Percentiles rank a stretch among this genome's conserved stretches.
These are phyloP conservation scores for Fusarium zealandicum DNA, from an alignment of 2,329 filamentous ascomycete genomes.

Conservation along the genomic window DNA sequence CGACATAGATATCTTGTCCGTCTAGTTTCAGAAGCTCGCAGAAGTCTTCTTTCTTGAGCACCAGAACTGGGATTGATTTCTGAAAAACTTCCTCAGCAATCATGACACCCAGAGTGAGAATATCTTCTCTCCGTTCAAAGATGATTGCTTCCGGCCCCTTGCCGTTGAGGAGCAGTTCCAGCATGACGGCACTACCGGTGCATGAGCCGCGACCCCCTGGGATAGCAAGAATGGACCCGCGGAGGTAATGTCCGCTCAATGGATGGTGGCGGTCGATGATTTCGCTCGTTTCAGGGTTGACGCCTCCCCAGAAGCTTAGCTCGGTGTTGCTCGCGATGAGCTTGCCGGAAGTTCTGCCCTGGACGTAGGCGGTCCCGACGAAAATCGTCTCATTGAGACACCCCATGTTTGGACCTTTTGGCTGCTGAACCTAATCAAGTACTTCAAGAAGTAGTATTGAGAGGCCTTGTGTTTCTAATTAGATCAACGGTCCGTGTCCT, in stretches of 20 bases:
- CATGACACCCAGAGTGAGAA: constrained; percentile 54
- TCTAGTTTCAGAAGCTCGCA: constrained; percentile 4
- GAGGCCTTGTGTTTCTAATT: no score
- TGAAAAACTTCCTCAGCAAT: constrained; percentile 51
- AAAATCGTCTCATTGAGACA: constrained; percentile 9
- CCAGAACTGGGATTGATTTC: constrained; percentile 50
- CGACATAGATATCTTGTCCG: constrained; percentile 12
- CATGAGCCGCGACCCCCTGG: constrained; percentile 57
- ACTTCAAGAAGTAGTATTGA: neutral
- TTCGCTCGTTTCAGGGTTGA: constrained; percentile 49
- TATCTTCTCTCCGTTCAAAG: constrained; percentile 52
- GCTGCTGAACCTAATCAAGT: neutral
- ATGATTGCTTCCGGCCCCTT: constrained; percentile 50
- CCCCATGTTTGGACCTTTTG: constrained; percentile 4
- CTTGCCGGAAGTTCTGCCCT: constrained; percentile 38
- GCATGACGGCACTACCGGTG: constrained; percentile 53
- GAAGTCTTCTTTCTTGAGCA: constrained; percentile 33
- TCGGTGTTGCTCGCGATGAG: constrained; percentile 40
- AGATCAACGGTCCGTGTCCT: no score
- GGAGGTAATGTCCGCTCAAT: constrained; percentile 45
- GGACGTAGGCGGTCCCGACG: constrained; percentile 32
- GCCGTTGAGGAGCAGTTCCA: constrained; percentile 53
- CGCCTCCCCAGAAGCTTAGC: constrained; percentile 57
- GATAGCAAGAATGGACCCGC: constrained; percentile 50
- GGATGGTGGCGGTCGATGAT: constrained; percentile 55